Percentiles rank a stretch among this genome's conserved stretches.
phyloP scores from a whole-genome alignment of 2,329 filamentous ascomycete species.

The Penicillium sclerotiorum region DNA sequence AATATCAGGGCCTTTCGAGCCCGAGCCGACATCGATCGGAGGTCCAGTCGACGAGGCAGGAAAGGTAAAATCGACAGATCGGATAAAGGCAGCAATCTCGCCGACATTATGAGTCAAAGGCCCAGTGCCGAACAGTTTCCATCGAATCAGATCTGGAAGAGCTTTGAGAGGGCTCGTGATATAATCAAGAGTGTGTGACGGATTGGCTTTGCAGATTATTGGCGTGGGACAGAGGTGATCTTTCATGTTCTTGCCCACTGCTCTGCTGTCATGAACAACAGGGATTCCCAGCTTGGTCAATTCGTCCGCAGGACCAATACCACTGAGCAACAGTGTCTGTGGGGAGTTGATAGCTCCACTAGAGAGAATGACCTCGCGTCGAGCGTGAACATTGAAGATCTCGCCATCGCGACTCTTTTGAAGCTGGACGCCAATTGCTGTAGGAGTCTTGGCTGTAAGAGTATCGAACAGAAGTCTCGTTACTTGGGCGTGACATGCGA shows the following conservation, averaged over 20 bases:
- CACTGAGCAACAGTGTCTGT: constrained; percentile 34
- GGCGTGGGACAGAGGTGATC: constrained; percentile 21
- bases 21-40: constrained; percentile 9
- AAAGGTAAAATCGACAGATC: constrained; percentile 16
- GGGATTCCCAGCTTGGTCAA: constrained; percentile 37
- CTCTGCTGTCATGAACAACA: constrained; percentile 11
- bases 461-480: constrained; percentile 25
- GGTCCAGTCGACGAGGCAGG: constrained; percentile 7
- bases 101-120: constrained; percentile 20
- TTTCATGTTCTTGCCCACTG: constrained; percentile 21
- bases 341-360: constrained; percentile 36
- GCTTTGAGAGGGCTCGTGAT: constrained; percentile 13
- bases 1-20: constrained; percentile 12
- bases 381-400: constrained; percentile 18
- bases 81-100: constrained; percentile 21
- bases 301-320: constrained; percentile 33
- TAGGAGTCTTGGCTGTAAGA: constrained; percentile 3
- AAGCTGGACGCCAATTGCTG: constrained; percentile 17
- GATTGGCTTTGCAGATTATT: constrained; percentile 19
- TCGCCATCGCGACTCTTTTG: constrained; percentile 11
- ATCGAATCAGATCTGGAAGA: constrained; percentile 17
- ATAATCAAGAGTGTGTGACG: constrained; percentile 20
- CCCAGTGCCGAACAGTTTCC: constrained; percentile 16
- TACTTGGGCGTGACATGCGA: constrained; percentile 23
- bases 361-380: constrained; percentile 32